phyloP scores from a whole-genome alignment of 2,329 filamentous ascomycete species.

The Claviceps africana region DNA sequence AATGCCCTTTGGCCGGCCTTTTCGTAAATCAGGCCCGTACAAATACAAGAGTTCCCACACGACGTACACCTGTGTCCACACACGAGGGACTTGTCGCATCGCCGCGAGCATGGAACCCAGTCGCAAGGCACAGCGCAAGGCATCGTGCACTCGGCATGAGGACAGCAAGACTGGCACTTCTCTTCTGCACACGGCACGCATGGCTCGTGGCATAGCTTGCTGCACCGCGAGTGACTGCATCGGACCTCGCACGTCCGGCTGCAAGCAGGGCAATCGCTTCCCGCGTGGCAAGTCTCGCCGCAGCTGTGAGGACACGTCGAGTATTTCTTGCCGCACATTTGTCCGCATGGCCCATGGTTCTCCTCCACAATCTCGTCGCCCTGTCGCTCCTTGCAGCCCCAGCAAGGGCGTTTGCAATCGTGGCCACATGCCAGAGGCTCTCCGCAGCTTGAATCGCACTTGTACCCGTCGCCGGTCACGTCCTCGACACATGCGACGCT shows the following conservation, averaged over 20 bases:
- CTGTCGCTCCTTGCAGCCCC: slow-evolving; percentile 28
- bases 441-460: slow-evolving; percentile 35
- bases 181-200: slow-evolving; percentile 46
- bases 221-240: slow-evolving; percentile 44
- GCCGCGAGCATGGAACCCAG: slow-evolving; percentile 47
- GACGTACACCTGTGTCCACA: slow-evolving; percentile 47
- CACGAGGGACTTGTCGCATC: slow-evolving; percentile 37
- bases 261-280: slow-evolving; percentile 33
- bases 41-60: not conserved
- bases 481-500: slow-evolving; percentile 34
- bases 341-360: slow-evolving; percentile 34
- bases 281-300: slow-evolving; percentile 34
- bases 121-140: slow-evolving; percentile 56
- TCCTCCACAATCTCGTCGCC: slow-evolving; percentile 14
- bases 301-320: slow-evolving; percentile 45
- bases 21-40: too few species aligned
- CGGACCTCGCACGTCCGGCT: slow-evolving; percentile 34
- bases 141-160: slow-evolving; percentile 36
- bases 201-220: slow-evolving; percentile 41
- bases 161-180: slow-evolving; percentile 39
- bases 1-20: too few species aligned
- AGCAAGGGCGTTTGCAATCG: slow-evolving; percentile 35
- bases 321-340: slow-evolving; percentile 34
- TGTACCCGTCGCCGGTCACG: slow-evolving; percentile 24
- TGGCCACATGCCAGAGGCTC: slow-evolving; percentile 42